phyloP scores from a whole-genome alignment of 2,329 filamentous ascomycete genomes.

The Dendrostoma leiphaemia region DNA sequence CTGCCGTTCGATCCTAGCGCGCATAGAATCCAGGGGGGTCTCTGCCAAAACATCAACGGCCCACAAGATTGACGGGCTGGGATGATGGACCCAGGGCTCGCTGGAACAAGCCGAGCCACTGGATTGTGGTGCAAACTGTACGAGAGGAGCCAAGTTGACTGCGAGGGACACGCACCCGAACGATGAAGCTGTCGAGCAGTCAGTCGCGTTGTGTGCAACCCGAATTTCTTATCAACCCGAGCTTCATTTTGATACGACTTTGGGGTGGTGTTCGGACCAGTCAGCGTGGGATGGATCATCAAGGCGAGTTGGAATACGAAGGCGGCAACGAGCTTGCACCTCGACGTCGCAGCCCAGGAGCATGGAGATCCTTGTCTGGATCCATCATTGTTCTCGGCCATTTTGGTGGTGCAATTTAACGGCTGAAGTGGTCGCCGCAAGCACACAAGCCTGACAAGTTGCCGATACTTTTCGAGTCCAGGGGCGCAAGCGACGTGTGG shows the following conservation, averaged over 20 bases:
- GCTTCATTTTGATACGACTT: neutral
- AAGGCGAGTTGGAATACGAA: conserved; percentile 3
- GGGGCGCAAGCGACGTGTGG: too few species aligned
- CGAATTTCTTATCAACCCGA: neutral
- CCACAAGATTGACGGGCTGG: neutral
- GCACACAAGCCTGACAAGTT: too few species aligned
- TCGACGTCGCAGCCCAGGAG: conserved; percentile 2
- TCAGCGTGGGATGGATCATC: neutral
- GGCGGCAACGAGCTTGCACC: conserved; percentile 5
- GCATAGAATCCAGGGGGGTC: neutral
- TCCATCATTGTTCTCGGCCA: conserved; percentile 9
- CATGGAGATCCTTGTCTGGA: conserved; percentile 10
- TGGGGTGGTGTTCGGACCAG: neutral
- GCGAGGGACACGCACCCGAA: too few species aligned
- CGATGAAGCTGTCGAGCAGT: too few species aligned
- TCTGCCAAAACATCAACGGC: neutral
- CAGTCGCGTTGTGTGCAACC: neutral
- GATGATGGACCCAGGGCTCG: too few species aligned
- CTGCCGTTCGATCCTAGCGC: neutral
- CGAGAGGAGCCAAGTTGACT: too few species aligned
- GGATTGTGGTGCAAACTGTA: too few species aligned
- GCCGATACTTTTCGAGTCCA: neutral
- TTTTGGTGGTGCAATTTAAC: conserved; percentile 6
- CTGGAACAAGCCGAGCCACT: too few species aligned
- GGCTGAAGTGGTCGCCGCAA: neutral